phyloP scores from a whole-genome alignment of 2,329 filamentous ascomycete species.

The Penicillium sp. region DNA sequence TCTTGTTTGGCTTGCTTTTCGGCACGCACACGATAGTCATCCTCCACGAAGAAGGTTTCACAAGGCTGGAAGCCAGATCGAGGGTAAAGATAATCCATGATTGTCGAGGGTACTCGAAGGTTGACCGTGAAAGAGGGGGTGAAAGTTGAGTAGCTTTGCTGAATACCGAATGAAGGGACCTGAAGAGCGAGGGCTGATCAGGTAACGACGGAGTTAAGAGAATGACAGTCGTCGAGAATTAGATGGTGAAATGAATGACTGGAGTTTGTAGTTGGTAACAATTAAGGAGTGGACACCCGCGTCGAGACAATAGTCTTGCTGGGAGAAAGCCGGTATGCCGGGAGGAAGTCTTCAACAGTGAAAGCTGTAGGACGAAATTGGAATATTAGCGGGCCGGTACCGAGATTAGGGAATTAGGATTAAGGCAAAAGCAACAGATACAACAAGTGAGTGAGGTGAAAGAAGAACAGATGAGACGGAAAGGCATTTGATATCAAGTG shows the following conservation, averaged over 20 bases:
- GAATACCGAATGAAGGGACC: conserved; percentile 41
- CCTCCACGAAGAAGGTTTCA: conserved; percentile 65
- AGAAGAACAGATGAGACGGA: conserved; percentile 3
- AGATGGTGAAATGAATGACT: conserved; percentile 48
- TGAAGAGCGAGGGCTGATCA: conserved; percentile 35
- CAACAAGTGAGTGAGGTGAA: conserved; percentile 7
- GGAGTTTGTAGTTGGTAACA: conserved; percentile 53
- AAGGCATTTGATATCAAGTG: conserved; percentile 14
- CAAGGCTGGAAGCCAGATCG: conserved; percentile 58
- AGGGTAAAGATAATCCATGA: conserved; percentile 53
- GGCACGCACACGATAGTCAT: conserved; percentile 52
- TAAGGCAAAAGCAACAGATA: conserved; percentile 10
- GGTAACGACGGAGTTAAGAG: conserved; percentile 45
- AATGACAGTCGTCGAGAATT: conserved; percentile 48
- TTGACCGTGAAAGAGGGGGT: conserved; percentile 3
- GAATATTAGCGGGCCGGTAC: conserved; percentile 27
- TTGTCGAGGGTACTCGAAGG: conserved; percentile 26
- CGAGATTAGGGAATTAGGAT: conserved; percentile 21
- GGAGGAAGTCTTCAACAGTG: conserved; percentile 27
- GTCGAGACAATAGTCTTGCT: conserved; percentile 40
- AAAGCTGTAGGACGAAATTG: conserved; percentile 31
- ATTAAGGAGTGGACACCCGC: conserved; percentile 45
- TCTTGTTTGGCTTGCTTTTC: conserved; percentile 58
- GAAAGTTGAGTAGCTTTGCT: conserved; percentile 17
- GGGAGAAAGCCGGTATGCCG: conserved; percentile 28